Base-by-base conservation (phyloP, 352 stramenopile genomes). In the Phytophthora agathidicida region DNA sequence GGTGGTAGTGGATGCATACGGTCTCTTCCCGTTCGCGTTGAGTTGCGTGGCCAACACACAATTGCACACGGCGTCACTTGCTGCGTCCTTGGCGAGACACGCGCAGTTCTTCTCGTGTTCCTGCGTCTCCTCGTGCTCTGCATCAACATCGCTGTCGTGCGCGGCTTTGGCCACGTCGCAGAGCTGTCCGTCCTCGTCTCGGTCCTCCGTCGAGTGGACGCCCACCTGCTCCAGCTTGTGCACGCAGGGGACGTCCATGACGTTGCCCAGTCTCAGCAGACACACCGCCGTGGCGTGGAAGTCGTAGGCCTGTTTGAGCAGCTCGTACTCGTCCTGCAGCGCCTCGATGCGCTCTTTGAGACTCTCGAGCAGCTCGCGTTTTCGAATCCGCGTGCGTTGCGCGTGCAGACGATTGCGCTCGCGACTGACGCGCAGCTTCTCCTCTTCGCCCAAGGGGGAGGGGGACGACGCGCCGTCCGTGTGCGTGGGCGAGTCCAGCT, bases 361-460 rank as follows among this genome's bases (percentile, higher is more conserved):
- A 41, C 73, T 86, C 68, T 90, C 80, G 2, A 92, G 65, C 47
- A 90, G 48, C 72, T 92, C 80, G 31, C 83, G 77, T 58, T 92
- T 92, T 35, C 83, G 83, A 51, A 88, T 88, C 5, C 83, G 68
- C 49, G 80, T 92, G 41, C 80, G 83, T 59, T 92, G 83, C 3
- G 83, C 80, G 42, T 92, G 83, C 13, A 92, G 68, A 0, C 83
- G 83, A 58, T 92, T 92, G 26, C 83, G 83, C 36, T 92, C 83
- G 41, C 83, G 76, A 60, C 77, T 90, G 3, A 92, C 67, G 20
- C 83, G 83, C 44, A 90, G 58, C 45, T 90, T 90, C 50, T 86
- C 80, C 28, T 89, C 76, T 37, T 86, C 81, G 7, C 53, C 39
- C 2, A 20, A 41, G 7, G 47, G 47, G 1, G 26, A 41, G 7